Evolutionary conservation across 2,329 filamentous ascomycete species (phyloP).

Genomic region (Furcasterigmium sp.): DNA sequence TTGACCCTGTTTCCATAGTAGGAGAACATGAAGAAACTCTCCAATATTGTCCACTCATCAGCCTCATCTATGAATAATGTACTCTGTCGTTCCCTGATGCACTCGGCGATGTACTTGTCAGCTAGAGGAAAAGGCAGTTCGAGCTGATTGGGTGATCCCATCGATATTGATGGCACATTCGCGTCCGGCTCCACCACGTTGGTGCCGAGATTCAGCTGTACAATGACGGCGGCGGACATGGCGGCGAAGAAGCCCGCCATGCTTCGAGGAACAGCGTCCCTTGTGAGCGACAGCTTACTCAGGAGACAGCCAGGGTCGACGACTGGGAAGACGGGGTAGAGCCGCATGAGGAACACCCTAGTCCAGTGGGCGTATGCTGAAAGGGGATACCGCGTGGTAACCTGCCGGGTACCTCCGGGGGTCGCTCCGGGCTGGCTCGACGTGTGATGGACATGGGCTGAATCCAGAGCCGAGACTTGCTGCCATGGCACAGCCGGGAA

Average conservation of each 20-base stretch:
- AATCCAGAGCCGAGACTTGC: not conserved
- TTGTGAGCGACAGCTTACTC: slow-evolving; percentile 1
- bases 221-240: slow-evolving; percentile 13
- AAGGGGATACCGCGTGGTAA: not conserved
- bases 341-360: slow-evolving; percentile 11
- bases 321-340: slow-evolving; percentile 16
- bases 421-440: not conserved
- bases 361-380: slow-evolving; percentile 1
- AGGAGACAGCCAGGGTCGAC: slow-evolving; percentile 8
- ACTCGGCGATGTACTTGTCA: slow-evolving; percentile 11
- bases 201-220: slow-evolving; percentile 11
- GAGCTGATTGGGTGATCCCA: not conserved
- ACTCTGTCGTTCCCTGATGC: slow-evolving; percentile 9
- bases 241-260: slow-evolving; percentile 10
- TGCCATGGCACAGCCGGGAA: not conserved
- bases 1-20: slow-evolving; percentile 24
- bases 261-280: not conserved
- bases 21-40: slow-evolving; percentile 23
- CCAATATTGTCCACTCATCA: slow-evolving; percentile 17
- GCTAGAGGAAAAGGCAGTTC: slow-evolving; percentile 3
- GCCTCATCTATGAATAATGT: slow-evolving; percentile 11
- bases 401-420: not conserved
- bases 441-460: not conserved
- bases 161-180: slow-evolving; percentile 1
- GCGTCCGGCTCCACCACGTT: not conserved